Base-by-base conservation (phyloP, 148 eudicot genomes). In the Diospyros lotus region DNA sequence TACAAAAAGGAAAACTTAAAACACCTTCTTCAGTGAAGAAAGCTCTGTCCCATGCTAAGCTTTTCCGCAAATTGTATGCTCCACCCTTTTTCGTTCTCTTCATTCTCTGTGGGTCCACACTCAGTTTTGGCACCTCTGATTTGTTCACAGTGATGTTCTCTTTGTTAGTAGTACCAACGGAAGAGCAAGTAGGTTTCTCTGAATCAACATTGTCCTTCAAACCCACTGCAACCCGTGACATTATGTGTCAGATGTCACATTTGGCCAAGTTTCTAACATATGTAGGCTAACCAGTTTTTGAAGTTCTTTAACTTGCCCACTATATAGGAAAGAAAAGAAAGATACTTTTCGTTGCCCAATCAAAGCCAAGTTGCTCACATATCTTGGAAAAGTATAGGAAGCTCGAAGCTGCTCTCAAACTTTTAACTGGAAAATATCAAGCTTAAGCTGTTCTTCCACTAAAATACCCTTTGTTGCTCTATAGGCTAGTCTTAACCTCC, bases 11-110 rank as follows among this genome's bases (percentile, higher is more conserved):
- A 38, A 66, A 80, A 10, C 55, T 76, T 50, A n/a, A 74, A 66
- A 60, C 64, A 94, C 99, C 99, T 89, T 95, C 96, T 75, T 95
- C 99, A 28, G 99, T 90, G 74, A 87, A 77, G 78, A 95, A 95
- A 54, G 99, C 99, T 75, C 83, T 88, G 79, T 95, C 91, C 99
- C 99, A 95, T 56, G 99, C 99, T 78, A 95, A 78, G 85, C 99
- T 95, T 87, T 93, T 92, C 78, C 96, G 79, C 79, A 89, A 74
- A 84, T 93, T 91, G 84, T 80, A 88, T 41, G 89, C 93, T 77
- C 87, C 88, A 14, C 82, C 78, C 79, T 82, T 95, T 77, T 83
- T 89, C 80, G 81, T 86, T 82, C 84, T 87, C 80, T 95, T 95
- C 99, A 92, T 92, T 80, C 65, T 88, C 59, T 89, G 87, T 68